phyloP scores from a whole-genome alignment of 2,329 filamentous ascomycete genomes.

The Fusarium sp. region DNA sequence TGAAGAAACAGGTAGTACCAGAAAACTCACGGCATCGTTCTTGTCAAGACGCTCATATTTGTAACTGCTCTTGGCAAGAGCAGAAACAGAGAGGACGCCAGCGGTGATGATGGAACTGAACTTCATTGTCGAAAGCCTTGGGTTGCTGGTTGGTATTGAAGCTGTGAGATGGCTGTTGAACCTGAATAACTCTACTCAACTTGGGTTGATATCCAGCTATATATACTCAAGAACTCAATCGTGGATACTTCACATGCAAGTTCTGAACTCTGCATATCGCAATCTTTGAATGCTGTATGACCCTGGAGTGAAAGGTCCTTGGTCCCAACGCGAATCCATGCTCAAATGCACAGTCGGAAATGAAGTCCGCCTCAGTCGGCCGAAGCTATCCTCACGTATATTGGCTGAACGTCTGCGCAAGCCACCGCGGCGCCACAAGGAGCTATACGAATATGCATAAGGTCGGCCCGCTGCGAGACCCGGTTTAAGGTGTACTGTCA shows the following conservation, averaged over 20 bases:
- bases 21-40: conserved; percentile 36
- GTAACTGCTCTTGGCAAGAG: conserved; percentile 21
- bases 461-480: not conserved
- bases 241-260: not conserved
- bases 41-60: conserved; percentile 43
- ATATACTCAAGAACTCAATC: conserved; percentile 3
- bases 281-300: not conserved
- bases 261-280: not conserved
- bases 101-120: conserved; percentile 24
- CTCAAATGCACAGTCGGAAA: conserved; percentile 10
- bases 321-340: too few species aligned
- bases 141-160: not conserved
- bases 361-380: conserved; percentile 2
- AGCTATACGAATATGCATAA: conserved; percentile 6
- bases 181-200: not conserved
- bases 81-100: conserved; percentile 20
- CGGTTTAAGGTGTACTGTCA: not conserved
- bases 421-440: not conserved
- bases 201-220: not conserved
- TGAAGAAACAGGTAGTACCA: accelerated
- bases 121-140: conserved; percentile 29
- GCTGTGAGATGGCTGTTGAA: conserved; percentile 13
- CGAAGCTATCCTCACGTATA: not conserved
- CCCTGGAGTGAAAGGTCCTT: not conserved
- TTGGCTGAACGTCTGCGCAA: too few species aligned